Evolutionary conservation across 2,329 filamentous ascomycete species (phyloP).

Genomic region (Talaromyces rugulosus): DNA sequence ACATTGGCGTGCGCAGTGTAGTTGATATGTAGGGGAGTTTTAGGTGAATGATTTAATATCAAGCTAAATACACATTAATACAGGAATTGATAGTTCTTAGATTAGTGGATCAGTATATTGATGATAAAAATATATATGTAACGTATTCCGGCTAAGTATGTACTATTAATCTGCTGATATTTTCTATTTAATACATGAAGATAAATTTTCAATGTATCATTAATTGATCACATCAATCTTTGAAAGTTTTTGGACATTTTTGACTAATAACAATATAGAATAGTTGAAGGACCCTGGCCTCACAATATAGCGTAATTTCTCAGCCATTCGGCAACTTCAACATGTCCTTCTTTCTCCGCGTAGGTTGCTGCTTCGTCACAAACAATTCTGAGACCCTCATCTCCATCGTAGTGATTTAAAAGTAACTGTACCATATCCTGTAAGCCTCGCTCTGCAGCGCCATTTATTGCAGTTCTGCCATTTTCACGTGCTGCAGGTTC

Average conservation of each 20-base stretch:
- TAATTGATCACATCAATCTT: not conserved
- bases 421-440: constrained; percentile 25
- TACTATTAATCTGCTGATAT: too few relatives aligned
- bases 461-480: constrained; percentile 22
- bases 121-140: too few relatives aligned
- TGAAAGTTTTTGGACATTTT: not conserved
- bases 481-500: constrained; percentile 8
- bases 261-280: not conserved
- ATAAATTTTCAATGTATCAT: too few relatives aligned
- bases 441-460: constrained; percentile 21
- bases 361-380: constrained; percentile 1
- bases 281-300: not conserved
- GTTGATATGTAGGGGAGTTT: not conserved
- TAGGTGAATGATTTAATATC: too few relatives aligned
- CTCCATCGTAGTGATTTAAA: constrained; percentile 13
- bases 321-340: constrained; percentile 5
- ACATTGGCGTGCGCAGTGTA: not conserved
- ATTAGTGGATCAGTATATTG: too few relatives aligned
- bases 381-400: not conserved
- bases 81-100: too few relatives aligned
- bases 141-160: too few relatives aligned
- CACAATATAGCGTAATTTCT: not conserved
- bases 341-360: not conserved
- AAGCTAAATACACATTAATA: too few relatives aligned
- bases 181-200: too few relatives aligned